Evolutionary conservation across 179 eudicot species (phyloP), one percentile per base, ranked within the genome.

Genomic region (Silene vulgaris): DNA sequence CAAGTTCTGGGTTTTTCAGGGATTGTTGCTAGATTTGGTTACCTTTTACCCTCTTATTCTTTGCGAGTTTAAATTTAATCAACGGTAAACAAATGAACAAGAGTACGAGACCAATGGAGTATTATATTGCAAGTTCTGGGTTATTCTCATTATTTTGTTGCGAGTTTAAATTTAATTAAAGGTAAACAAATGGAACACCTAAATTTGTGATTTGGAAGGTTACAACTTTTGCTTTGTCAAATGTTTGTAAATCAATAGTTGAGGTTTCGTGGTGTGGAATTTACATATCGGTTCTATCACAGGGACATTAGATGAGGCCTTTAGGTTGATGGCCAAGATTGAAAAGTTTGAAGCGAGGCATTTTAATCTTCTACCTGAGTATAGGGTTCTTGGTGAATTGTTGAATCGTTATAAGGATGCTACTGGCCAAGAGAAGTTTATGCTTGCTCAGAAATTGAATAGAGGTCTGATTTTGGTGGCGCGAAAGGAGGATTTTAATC

Each of bases 351-450:
- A 93, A 87, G 84, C 85, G 78, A 95, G 88, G 80, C 96, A 90
- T 85, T 84, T 85, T 56, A 77, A 50, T 48, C 85, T 86, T 62
- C 89, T 89, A 29, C 89, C 88, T 4, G 99, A 92, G 81, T 92
- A 95, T 77, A 84, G 89, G 65, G 97, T 95, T 74, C 88, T 95
- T 74, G 93, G 97, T 26, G 99, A 95, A 52, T 75, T 95, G 84
- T 84, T 92, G 81, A 85, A 87, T 73, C 87, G 93, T 56, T 74
- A 90, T 70, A 90, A 84, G 88, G 87, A 68, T 78, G 87, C 97
- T 61, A 82, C 97, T 54, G 97, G 96, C 17, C 92, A 95, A 82
- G 96, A 95, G 7, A 95, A 86, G 78, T 95, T 95, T 79, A 87
- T 95, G 72, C 95, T 95, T 52, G 89, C 90, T 74, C 85, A 82